These are phyloP conservation scores for Rhododendron vialii DNA, from an alignment of 148 eudicot species.

Conservation along the genomic window DNA sequence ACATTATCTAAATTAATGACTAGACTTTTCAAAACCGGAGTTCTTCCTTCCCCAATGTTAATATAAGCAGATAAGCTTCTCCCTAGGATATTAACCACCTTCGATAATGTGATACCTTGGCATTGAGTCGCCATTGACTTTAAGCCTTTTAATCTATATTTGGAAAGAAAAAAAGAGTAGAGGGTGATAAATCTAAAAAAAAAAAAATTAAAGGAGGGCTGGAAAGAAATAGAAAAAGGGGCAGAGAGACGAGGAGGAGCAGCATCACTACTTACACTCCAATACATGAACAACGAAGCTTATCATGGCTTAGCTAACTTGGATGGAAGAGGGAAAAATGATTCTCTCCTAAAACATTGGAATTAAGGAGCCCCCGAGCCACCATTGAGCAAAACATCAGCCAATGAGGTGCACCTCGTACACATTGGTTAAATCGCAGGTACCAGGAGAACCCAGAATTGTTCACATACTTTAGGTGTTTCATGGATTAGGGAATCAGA, in stretches of 20 bases:
- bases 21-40: not conserved
- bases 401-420: not conserved
- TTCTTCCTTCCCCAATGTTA: not conserved
- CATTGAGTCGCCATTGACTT: not conserved
- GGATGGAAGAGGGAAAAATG: not conserved
- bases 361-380: not conserved
- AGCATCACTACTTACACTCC: no score
- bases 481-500: not conserved
- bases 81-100: slow-evolving; percentile 3
- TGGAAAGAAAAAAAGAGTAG: not conserved
- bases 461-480: not conserved
- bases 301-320: not conserved
- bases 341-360: not conserved
- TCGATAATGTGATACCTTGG: not conserved
- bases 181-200: not conserved
- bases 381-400: not conserved
- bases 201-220: not conserved
- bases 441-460: not conserved
- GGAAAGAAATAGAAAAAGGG: not conserved
- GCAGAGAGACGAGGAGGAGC: not conserved
- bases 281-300: not conserved
- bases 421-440: not conserved
- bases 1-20: not conserved
- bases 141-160: not conserved
- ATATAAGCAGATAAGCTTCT: not conserved